Percentiles rank a stretch among this genome's conserved stretches.
Conservation (phyloP, 257 asterid genomes). For the Rhazya stricta region DNA sequence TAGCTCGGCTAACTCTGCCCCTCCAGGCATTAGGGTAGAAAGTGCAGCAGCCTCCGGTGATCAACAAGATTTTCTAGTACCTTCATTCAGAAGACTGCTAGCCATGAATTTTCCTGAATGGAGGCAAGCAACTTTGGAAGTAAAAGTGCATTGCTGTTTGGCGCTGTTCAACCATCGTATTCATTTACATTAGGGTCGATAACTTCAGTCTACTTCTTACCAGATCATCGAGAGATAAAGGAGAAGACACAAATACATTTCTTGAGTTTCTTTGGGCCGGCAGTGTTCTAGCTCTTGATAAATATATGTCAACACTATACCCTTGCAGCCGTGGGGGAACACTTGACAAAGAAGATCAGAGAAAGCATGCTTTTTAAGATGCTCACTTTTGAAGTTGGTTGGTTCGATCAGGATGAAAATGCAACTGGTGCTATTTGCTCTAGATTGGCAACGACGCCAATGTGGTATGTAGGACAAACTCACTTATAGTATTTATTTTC, state of each 20-base stretch:
- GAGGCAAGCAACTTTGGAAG: constrained; percentile 70
- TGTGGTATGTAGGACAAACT: constrained; percentile 47
- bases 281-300: constrained; percentile 54
- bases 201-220: constrained; percentile 59
- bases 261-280: constrained; percentile 59
- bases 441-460: constrained; percentile 91
- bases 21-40: constrained; percentile 26
- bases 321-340: constrained; percentile 92
- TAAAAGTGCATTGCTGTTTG: constrained; percentile 57
- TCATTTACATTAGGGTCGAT: constrained; percentile 76
- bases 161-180: constrained; percentile 79
- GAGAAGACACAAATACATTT: constrained; percentile 48
- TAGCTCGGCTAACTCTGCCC: constrained; percentile 50
- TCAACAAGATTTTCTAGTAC: constrained; percentile 41
- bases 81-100: constrained; percentile 62
- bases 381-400: constrained; percentile 82
- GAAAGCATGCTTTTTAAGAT: constrained; percentile 80
- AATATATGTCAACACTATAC: constrained; percentile 69
- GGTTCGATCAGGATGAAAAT: constrained; percentile 88
- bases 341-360: constrained; percentile 74
- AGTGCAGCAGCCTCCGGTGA: constrained; percentile 18
- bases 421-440: constrained; percentile 77
- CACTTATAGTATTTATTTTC: not conserved
- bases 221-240: constrained; percentile 57
- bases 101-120: constrained; percentile 93